Evolutionary conservation across 352 stramenopile species (phyloP).

Genomic region (Phytophthora tentaculata): DNA sequence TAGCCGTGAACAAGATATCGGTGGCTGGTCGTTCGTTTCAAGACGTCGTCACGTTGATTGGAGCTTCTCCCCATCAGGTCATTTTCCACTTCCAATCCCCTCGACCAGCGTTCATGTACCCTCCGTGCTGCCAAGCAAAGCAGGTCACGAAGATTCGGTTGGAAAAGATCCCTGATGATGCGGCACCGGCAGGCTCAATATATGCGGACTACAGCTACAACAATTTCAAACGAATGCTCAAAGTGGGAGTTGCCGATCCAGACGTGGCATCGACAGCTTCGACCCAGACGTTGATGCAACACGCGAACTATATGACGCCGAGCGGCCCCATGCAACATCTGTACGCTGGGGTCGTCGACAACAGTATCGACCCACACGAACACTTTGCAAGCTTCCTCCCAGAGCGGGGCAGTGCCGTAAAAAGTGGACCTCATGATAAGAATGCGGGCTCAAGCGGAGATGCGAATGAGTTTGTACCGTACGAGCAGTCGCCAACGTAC

Average conservation of each 20-base stretch:
- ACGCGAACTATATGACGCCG: conserved; percentile 74
- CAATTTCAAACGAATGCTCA: conserved; percentile 63
- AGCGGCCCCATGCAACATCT: conserved; percentile 89
- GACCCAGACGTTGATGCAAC: conserved; percentile 43
- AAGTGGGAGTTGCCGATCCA: conserved; percentile 55
- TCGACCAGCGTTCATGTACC: conserved; percentile 68
- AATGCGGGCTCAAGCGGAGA: conserved; percentile 20
- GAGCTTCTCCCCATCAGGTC: conserved; percentile 63
- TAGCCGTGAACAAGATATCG: conserved; percentile 76
- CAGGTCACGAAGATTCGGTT: conserved; percentile 54
- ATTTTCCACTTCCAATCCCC: conserved; percentile 87
- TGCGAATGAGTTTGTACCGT: conserved; percentile 85
- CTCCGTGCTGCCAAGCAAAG: conserved; percentile 67
- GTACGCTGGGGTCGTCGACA: conserved; percentile 88
- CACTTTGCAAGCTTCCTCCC: conserved; percentile 90
- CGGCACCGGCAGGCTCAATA: conserved; percentile 42
- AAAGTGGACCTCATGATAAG: conserved; percentile 11
- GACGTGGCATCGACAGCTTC: conserved; percentile 36
- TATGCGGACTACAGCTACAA: conserved; percentile 81
- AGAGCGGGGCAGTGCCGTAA: conserved; percentile 26
- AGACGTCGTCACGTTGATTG: conserved; percentile 78
- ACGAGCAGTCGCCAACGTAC: conserved; percentile 89
- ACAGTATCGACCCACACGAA: conserved; percentile 90
- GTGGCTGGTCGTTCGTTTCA: conserved; percentile 73
- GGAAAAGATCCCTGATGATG: conserved; percentile 52